These are phyloP conservation scores for Pterocarpus santalinus DNA, from an alignment of 306 rosid genomes.

Conservation along the genomic window DNA sequence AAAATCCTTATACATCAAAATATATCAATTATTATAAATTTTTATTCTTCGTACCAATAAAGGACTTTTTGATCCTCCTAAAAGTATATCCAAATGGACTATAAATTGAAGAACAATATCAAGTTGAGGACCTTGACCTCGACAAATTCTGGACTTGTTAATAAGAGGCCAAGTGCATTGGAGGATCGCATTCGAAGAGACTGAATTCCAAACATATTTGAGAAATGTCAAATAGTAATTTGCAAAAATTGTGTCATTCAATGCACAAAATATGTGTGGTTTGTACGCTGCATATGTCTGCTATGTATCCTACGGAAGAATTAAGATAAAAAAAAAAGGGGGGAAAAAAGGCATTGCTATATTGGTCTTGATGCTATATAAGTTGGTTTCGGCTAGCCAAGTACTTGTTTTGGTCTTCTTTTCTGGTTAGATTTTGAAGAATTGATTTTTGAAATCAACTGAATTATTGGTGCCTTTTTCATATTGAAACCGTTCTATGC, in stretches of 20 bases:
- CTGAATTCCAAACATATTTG: not conserved
- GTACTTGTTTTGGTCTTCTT: not conserved
- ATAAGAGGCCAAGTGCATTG: not conserved
- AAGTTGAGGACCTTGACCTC: not conserved
- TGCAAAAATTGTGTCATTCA: not conserved
- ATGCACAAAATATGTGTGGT: not conserved
- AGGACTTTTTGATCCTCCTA: too few species aligned
- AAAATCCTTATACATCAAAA: too few species aligned
- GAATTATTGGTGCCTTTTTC: not conserved
- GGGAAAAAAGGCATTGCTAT: not conserved
- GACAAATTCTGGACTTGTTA: too few species aligned
- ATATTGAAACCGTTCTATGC: too few species aligned
- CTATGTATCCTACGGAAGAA: not conserved
- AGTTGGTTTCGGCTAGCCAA: not conserved
- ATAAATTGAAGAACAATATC: too few species aligned
- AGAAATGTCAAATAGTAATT: not conserved
- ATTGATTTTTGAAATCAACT: not conserved
- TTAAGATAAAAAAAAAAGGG: too few species aligned
- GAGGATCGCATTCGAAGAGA: not conserved
- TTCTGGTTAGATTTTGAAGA: not conserved
- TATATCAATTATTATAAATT: too few species aligned
- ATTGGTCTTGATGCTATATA: too few species aligned
- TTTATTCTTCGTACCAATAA: too few species aligned
- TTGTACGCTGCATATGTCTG: not conserved
- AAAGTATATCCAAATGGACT: too few species aligned